Conservation (phyloP, 83 land plant genomes). For the Thuja plicata region DNA sequence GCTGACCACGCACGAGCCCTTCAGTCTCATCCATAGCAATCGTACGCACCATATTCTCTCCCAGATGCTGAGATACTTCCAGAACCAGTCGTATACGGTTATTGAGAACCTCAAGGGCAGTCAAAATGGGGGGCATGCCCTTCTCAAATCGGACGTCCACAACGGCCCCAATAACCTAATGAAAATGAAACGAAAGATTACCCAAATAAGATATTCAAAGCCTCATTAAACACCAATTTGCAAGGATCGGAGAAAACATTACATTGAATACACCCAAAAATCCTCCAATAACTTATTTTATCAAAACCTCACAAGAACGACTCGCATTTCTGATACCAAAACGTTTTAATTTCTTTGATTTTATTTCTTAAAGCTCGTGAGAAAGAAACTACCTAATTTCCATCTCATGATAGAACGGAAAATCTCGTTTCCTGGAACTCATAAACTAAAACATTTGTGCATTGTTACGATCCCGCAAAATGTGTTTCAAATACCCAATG, state of each 20-base stretch:
- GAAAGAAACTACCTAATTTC: no score
- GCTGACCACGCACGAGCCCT: conserved; percentile 88
- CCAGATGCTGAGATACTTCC: conserved; percentile 96
- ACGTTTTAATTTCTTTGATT: no score
- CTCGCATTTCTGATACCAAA: no score
- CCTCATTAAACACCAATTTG: not conserved
- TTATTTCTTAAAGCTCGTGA: no score
- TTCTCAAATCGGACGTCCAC: conserved; percentile 64
- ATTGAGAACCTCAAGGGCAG: conserved; percentile 86
- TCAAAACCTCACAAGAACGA: no score
- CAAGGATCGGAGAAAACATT: no score
- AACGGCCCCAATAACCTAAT: conserved; percentile 63
- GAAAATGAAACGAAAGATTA: not conserved
- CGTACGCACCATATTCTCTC: conserved; percentile 85
- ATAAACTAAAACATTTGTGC: not conserved
- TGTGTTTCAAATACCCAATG: not conserved
- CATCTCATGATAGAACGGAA: no score
- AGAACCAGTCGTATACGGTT: conserved; percentile 74
- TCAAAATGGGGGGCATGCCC: conserved; percentile 88
- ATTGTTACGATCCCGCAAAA: not conserved
- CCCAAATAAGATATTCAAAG: no score
- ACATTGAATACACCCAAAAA: not conserved
- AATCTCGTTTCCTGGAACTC: not conserved
- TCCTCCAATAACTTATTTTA: no score
- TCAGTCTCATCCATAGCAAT: conserved; percentile 98